Base-by-base conservation (phyloP, 176 grass and related monocot species). In the Cenchrus americanus region DNA sequence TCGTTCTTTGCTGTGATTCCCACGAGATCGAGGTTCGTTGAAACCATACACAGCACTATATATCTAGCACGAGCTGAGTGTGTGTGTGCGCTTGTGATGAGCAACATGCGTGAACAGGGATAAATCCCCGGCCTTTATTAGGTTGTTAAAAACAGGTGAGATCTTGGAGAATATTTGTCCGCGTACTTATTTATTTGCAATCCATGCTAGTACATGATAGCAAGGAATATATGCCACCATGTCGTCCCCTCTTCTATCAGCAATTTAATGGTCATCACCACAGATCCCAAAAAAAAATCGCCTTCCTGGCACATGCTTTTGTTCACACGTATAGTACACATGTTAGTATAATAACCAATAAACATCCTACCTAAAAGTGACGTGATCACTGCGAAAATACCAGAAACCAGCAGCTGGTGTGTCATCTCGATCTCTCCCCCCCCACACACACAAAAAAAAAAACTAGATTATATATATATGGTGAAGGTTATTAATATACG, bases 101-200 rank as follows among this genome's bases (percentile, higher is more conserved):
- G 62, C 61, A 59, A 48, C 71, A 76, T 81, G 71, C 51, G 76
- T 81, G 85, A 2, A 62, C 43, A 30, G 42, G 85, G 43, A 87
- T 71, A 76, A 37, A 51, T 42, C 21, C 58, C 82, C 8, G 52
- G 5, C 21, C 7, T 60, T 65, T n/a, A 7, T 81, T 62, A 27
- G 21, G 58, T 82, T 76, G 24, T 75, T 82, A 17, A 52, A 76
- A 40, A n/a, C 21, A 27, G 62, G 22, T 24, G 47, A 72, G 27
- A 72, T 30, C 21, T 53, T 5, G n/a, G n/a, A 50, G 79, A 82
- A 82, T 70, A 82, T 87, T 61, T 69, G 23, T 48, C 14, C 51
- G 18, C 22, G 2, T 0, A 8, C 50, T 23, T 69, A 21, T 41
- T 22, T 66, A 49, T 75, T 22, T 66, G 37, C 66, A 66, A 66